Evolutionary conservation across 1,139 yeast species (phyloP).

Genomic region (Yamadazyma membranifaciens): DNA sequence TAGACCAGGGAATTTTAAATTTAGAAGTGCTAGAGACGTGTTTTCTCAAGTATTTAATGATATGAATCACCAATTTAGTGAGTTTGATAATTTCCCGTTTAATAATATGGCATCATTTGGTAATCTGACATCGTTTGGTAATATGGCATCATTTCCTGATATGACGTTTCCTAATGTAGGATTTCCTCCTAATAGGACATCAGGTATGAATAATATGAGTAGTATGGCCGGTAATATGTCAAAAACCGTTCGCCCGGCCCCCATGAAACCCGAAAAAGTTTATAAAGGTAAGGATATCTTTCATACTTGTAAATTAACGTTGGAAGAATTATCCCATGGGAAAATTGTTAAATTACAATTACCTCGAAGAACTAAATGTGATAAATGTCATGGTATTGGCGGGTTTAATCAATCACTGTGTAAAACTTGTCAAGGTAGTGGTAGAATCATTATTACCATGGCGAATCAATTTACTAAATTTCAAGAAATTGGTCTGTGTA

Average conservation of each 20-base stretch:
- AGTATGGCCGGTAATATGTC: conserved; percentile 16
- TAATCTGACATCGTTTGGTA: conserved; percentile 7
- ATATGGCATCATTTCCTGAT: conserved; percentile 1
- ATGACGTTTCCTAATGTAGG: conserved; percentile 5
- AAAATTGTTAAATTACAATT: conserved; percentile 40
- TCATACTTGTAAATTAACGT: conserved; percentile 37
- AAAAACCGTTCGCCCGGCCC: conserved; percentile 23
- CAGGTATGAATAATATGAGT: not conserved
- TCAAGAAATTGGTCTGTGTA: conserved; percentile 36
- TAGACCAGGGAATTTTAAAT: conserved; percentile 11
- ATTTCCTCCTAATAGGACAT: too few relatives aligned
- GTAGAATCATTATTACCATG: conserved; percentile 31
- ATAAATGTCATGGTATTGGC: conserved; percentile 36
- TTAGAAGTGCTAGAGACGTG: conserved; percentile 24
- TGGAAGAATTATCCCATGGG: conserved; percentile 39
- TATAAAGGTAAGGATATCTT: conserved; percentile 38
- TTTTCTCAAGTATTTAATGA: conserved; percentile 43
- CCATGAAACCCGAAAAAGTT: not conserved
- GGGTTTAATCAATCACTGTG: conserved; percentile 36
- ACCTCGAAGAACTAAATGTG: conserved; percentile 37
- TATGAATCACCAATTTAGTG: conserved; percentile 21
- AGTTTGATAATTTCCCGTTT: conserved; percentile 7
- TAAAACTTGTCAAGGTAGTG: conserved; percentile 37
- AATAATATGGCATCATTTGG: conserved; percentile 6
- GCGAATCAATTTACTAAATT: conserved; percentile 32